Conservation (phyloP, 306 rosid genomes). For the Quercus ilex region DNA sequence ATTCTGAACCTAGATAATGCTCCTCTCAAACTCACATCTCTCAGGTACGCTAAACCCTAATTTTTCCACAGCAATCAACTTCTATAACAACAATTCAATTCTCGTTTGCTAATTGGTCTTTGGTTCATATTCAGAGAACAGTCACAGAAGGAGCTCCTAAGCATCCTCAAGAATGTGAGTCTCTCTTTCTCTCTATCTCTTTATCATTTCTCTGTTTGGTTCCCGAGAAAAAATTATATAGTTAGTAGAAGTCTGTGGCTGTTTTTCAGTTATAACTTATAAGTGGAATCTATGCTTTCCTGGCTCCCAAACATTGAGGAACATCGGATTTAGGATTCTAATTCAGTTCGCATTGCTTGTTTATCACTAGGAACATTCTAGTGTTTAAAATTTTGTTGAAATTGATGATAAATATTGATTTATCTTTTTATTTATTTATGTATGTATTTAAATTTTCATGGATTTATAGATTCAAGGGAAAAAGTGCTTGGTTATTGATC, state of each 20-base stretch:
- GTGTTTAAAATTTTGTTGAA: not conserved
- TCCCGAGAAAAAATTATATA: not conserved
- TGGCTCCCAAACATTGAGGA: not conserved
- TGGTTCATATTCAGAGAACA: too few species aligned
- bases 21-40: too few species aligned
- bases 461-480: slow-evolving; percentile 70
- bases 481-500: slow-evolving; percentile 94
- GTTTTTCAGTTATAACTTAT: not conserved
- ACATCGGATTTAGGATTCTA: not conserved
- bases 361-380: not conserved
- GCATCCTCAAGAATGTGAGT: too few species aligned
- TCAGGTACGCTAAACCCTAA: too few species aligned
- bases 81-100: too few species aligned
- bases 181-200: too few species aligned
- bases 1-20: too few species aligned
- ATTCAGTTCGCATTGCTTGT: not conserved
- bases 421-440: not conserved
- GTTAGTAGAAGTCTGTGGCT: not conserved
- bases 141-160: too few species aligned
- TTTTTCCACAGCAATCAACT: too few species aligned
- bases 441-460: not conserved
- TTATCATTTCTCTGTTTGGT: not conserved
- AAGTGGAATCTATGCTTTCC: not conserved
- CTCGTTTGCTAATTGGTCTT: too few species aligned
- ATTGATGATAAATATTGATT: slow-evolving; percentile 4